These are phyloP conservation scores for Astragalus glycyphyllos DNA, from an alignment of 306 rosid genomes.

Conservation along the genomic window DNA sequence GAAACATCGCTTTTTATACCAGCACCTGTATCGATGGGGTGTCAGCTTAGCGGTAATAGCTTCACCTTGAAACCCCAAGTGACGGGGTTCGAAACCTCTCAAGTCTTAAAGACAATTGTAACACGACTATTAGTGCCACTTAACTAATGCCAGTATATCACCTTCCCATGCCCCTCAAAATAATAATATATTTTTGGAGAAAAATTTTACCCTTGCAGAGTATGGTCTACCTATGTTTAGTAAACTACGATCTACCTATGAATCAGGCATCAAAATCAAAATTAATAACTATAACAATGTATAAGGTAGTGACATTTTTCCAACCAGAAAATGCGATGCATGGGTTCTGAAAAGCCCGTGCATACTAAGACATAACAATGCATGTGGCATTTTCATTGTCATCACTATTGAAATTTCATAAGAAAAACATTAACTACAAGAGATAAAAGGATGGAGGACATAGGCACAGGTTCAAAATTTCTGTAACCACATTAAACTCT, in stretches of 20 bases:
- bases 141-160: not conserved
- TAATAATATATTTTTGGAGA: too few relatives aligned
- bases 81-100: too few relatives aligned
- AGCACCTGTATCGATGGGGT: conserved; percentile 51
- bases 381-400: conserved; percentile 2
- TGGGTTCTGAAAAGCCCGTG: not conserved
- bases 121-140: too few relatives aligned
- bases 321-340: conserved; percentile 34
- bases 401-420: conserved; percentile 29
- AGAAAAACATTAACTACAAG: conserved; percentile 13
- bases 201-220: too few relatives aligned
- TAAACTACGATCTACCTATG: conserved; percentile 8
- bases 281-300: conserved; percentile 7
- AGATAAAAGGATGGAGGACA: conserved; percentile 5
- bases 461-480: not conserved
- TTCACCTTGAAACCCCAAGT: too few relatives aligned
- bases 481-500: conserved; percentile 2
- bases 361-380: not conserved
- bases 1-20: conserved; percentile 67
- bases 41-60: too few relatives aligned
- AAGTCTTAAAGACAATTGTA: too few relatives aligned
- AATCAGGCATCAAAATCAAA: not conserved
- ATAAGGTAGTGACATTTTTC: conserved; percentile 20
- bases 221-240: not conserved
- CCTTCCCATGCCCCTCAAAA: too few relatives aligned